Evolutionary conservation across 306 rosid genomes (phyloP), one percentile per base, ranked within the genome.

Genomic region (Purshia tridentata): DNA sequence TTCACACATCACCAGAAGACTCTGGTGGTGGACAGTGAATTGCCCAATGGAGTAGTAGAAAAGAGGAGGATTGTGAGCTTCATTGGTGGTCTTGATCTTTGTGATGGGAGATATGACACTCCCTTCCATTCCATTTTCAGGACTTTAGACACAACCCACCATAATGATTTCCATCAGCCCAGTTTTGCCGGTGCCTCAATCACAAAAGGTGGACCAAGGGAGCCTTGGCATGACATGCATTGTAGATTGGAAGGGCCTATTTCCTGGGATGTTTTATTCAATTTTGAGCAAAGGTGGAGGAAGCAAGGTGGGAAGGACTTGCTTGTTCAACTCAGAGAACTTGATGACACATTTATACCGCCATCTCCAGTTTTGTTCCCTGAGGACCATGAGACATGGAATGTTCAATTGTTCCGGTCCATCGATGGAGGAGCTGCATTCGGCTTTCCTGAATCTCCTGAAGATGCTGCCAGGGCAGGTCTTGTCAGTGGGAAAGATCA

Each of bases 71-170:
- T 82, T 20, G 76, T 79, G 72, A 82, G 84, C 81, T 85, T 82
- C 75, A 58, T 85, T 61, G 86, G 89, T 9, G 86, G 89, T 45
- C 65, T 85, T 80, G 86, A 85, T 78, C 89, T 85, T 19, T 85
- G 89, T 80, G 84, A 82, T 76, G 89, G 89, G 48, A 82, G 89
- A 70, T 85, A 85, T 57, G 89, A 85, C 68, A 86, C 83, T n/a
- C 90, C 85, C 0, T 78, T 46, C 5, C 87, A 83, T 73, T 70
- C 87, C 9, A 35, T 83, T 60, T 86, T 86, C 73, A 40, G 80
- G 70, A 86, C 78, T 22, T 67, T 83, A 10, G 67, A 44, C 47
- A 74, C 87, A 6, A 9, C 62, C 9, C 85, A 83, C 40, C 55
- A 10, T 45, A 45, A 75, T 69, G 90, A 86, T 70, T 73, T 83